Evolutionary conservation across 805 yeast genomes (phyloP), one percentile per base, ranked within the genome.

Genomic region (Wickerhamiella cacticola): DNA sequence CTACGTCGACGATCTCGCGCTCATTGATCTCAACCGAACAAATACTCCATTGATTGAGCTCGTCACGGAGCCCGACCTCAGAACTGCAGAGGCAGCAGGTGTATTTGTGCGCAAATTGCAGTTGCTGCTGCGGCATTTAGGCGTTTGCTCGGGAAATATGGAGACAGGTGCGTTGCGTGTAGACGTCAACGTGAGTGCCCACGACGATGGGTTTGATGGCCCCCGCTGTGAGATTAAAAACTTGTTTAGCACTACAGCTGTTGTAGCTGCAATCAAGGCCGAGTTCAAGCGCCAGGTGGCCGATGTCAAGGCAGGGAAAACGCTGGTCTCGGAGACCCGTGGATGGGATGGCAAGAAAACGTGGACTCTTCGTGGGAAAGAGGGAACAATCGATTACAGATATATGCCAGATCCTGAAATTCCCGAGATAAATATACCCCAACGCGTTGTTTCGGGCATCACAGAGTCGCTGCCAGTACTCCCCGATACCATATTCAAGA

Each of bases 151-250:
- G 0, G 97, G 96, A 13, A 95, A 88, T 55, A 69, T 92, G 59
- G 97, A 92, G 59, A 78, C 87, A 1, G 98, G 98, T 5, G 92
- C 96, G 0, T 81, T 92, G 73, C 72, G 98, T 57, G 92, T 89
- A 3, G 98, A 92, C 59, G 97, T 86, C 8, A 92, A 92, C 55
- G 73, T 92, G n/a, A 82, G 94, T 21, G 78, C 89, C 5, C 75
- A 76, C 52, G 47, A 19, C 19, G 35, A 24, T 6, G 50, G 48
- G 6, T 52, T 50, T 24, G 59, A 56, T 15, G 78, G 80, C 48
- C 71, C 78, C 36, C 65, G 97, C 51, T 86, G 89, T 19, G 98
- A 92, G 58, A 73, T 92, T 57, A 92, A 92, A 62, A 92, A 92
- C 62, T 67, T 92, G 55, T 82, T 95, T 8, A 84, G 88, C 25